phyloP scores from a whole-genome alignment of 139 green algal species.

The Desmodesmus armatus region DNA sequence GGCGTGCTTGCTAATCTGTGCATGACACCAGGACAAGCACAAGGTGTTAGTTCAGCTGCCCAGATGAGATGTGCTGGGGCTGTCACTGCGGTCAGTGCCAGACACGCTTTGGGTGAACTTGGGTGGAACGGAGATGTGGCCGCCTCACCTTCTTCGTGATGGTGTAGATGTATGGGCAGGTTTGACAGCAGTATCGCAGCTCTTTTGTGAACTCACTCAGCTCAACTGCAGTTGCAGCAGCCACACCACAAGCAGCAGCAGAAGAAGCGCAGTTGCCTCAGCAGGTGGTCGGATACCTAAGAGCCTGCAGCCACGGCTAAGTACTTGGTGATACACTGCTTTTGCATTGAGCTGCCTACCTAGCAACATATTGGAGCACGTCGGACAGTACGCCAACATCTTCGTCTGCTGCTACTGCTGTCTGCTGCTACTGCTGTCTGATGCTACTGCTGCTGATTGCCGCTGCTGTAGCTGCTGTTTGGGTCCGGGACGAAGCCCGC shows the following conservation, averaged over 20 bases:
- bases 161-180: slow-evolving; percentile 88
- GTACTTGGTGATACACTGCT: background rate
- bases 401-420: no score
- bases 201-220: slow-evolving; percentile 68
- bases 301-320: background rate
- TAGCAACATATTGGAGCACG: slow-evolving; percentile 90
- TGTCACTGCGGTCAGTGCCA: no score
- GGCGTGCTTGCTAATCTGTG: slow-evolving; percentile 77
- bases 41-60: no score
- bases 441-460: no score
- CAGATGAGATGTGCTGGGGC: no score
- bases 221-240: slow-evolving; percentile 67
- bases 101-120: no score
- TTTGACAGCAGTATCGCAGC: slow-evolving; percentile 81
- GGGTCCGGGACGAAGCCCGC: no score
- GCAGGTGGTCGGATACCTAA: background rate
- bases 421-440: no score
- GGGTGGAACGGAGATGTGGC: no score
- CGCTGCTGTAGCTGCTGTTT: no score
- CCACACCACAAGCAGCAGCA: background rate
- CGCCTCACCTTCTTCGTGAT: slow-evolving; percentile 76
- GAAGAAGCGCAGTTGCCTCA: background rate
- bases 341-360: slow-evolving; percentile 54
- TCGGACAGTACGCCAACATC: slow-evolving; percentile 73
- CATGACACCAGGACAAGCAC: background rate